These are phyloP conservation scores for Stenocarpella maydis DNA, from an alignment of 2,329 filamentous ascomycete species.

Conservation along the genomic window DNA sequence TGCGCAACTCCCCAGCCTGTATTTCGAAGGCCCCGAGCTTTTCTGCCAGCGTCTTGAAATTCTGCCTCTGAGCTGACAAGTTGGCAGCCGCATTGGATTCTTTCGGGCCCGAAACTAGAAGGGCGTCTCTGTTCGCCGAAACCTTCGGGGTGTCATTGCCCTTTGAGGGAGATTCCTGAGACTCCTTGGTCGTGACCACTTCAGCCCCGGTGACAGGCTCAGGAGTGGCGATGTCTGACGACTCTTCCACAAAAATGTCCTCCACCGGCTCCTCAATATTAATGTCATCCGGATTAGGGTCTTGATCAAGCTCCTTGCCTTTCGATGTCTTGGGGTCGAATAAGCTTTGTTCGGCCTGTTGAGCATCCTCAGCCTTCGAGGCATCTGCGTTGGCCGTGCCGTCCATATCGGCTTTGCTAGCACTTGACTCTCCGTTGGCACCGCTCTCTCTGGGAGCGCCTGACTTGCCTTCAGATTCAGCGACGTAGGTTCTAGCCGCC, in stretches of 20 bases:
- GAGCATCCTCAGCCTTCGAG: neutral
- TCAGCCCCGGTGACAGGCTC: slow-evolving; percentile 34
- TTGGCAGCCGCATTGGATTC: slow-evolving; percentile 37
- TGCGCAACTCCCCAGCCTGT: slow-evolving; percentile 42
- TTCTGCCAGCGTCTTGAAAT: slow-evolving; percentile 45
- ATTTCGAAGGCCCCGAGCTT: slow-evolving; percentile 46
- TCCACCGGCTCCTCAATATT: slow-evolving; percentile 54
- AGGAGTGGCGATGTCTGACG: slow-evolving; percentile 29
- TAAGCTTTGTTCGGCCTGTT: slow-evolving; percentile 35
- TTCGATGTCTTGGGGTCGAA: slow-evolving; percentile 38
- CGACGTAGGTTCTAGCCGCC: slow-evolving; percentile 61
- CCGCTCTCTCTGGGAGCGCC: slow-evolving; percentile 31
- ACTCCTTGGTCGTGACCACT: slow-evolving; percentile 33
- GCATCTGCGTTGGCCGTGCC: slow-evolving; percentile 10
- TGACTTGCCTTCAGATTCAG: slow-evolving; percentile 45
- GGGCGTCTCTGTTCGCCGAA: neutral
- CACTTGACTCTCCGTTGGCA: slow-evolving; percentile 31
- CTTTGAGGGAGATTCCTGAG: slow-evolving; percentile 25
- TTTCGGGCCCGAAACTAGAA: slow-evolving; percentile 15
- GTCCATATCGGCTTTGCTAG: slow-evolving; percentile 17
- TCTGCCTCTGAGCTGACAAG: slow-evolving; percentile 44
- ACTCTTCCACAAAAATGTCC: slow-evolving; percentile 27
- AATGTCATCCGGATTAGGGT: slow-evolving; percentile 57
- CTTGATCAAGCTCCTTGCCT: slow-evolving; percentile 40
- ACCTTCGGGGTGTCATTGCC: slow-evolving; percentile 19